Base-by-base conservation (phyloP, 257 asterid genomes). In the Solanum tarijense region DNA sequence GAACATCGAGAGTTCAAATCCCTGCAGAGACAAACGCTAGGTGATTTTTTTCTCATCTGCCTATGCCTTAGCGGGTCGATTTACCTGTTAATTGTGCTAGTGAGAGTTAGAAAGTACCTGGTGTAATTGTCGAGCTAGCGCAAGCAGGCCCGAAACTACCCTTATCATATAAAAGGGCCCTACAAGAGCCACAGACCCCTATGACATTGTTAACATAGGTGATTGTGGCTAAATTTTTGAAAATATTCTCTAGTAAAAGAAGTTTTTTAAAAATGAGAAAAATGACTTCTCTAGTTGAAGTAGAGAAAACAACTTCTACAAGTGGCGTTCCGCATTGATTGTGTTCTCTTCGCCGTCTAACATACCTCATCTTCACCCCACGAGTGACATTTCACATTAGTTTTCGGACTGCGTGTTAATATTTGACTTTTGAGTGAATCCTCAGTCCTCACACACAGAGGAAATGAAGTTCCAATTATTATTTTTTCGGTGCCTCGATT, bases 401-500 rank as follows among this genome's bases (percentile, higher is more conserved):
- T 62, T 62, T 62, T 62, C 4, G 31, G 7, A 62, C 3, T 62
- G 71, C 16, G 0, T n/a, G 32, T 62, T n/a, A 65, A 23, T 62
- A 62, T 62, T 62, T 60, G 68, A 60, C 68, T 60, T 58, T 60
- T 9, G 68, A 60, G 68, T 21, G 68, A 60, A 60, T 60, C 55
- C 55, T 46, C 55, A 46, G 55, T 46, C 4, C 31, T 65, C 31
- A 10, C 32, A 65, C 72, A n/a, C 32, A n/a, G 14, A 62, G 16
- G 1, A 65, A 65, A 65, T 27, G 69, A 48, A 16, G 11, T 82
- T 46, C 3, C 41, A 48, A 92, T 82, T 55, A 20, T 20, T 20
- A 27, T 85, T 94, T 94, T 91, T 94, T 93, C 94, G 98, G 98
- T 96, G 99, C 99, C 96, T 94, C 97, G 89, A 87, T 94, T 89